Evolutionary conservation across 1,284 basidiomycete genomes (phyloP).

Genomic region (Pyrrhoderma noxium): DNA sequence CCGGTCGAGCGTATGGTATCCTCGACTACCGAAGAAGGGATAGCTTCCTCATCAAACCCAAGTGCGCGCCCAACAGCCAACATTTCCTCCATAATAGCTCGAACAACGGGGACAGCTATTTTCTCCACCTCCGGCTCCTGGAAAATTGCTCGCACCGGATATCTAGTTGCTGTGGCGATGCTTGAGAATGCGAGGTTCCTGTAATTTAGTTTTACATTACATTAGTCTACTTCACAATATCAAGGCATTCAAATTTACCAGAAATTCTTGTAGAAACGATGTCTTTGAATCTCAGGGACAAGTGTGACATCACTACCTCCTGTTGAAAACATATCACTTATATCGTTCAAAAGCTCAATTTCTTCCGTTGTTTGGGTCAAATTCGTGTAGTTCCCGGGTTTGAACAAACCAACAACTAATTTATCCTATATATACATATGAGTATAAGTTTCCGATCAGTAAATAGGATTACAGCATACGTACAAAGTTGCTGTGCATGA

Average conservation of each 20-base stretch:
- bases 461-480: background rate
- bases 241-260: slow-evolving; percentile 31
- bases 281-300: slow-evolving; percentile 51
- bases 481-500: slow-evolving; percentile 48
- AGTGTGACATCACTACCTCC: slow-evolving; percentile 45
- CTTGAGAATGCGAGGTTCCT: slow-evolving; percentile 51
- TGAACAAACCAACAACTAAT: slow-evolving; percentile 46
- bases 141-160: slow-evolving; percentile 46
- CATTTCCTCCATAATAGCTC: slow-evolving; percentile 29
- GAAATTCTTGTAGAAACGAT: slow-evolving; percentile 58
- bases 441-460: background rate
- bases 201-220: too few species aligned
- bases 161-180: slow-evolving; percentile 43
- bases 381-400: slow-evolving; percentile 36
- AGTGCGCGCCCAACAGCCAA: slow-evolving; percentile 29
- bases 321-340: slow-evolving; percentile 37
- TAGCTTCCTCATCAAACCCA: slow-evolving; percentile 23
- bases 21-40: slow-evolving; percentile 27
- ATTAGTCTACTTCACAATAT: too few species aligned
- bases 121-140: slow-evolving; percentile 34
- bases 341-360: slow-evolving; percentile 35
- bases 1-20: slow-evolving; percentile 23
- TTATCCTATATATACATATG: slow-evolving; percentile 35
- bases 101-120: slow-evolving; percentile 34
- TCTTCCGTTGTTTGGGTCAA: slow-evolving; percentile 39